phyloP scores from a whole-genome alignment of 2,329 filamentous ascomycete genomes.

The Thelonectria olida region DNA sequence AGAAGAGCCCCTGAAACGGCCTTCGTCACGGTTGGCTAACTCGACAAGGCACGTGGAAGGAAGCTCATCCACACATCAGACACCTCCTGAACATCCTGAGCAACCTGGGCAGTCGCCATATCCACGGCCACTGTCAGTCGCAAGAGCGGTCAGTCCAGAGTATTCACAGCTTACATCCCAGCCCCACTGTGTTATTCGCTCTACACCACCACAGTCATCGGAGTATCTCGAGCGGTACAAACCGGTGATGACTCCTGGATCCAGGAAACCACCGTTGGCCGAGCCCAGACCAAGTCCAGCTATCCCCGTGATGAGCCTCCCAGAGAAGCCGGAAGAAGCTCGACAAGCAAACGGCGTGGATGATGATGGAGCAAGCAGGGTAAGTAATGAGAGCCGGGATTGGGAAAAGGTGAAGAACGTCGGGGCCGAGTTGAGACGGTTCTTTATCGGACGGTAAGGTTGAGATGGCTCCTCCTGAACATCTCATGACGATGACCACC shows the following conservation, averaged over 20 bases:
- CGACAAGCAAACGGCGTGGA: background rate
- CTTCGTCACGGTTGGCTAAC: slow-evolving; percentile 46
- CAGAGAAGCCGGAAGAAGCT: slow-evolving; percentile 17
- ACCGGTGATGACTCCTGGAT: slow-evolving; percentile 22
- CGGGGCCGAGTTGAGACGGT: slow-evolving; percentile 36
- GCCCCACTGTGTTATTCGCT: slow-evolving; percentile 16
- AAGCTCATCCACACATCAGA: slow-evolving; percentile 41
- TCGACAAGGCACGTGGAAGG: slow-evolving; percentile 30
- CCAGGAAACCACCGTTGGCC: background rate
- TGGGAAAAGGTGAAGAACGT: slow-evolving; percentile 29
- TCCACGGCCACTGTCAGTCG: slow-evolving; percentile 27
- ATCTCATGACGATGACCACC: too few species aligned
- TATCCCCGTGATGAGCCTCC: slow-evolving; percentile 15
- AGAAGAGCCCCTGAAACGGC: slow-evolving; percentile 51
- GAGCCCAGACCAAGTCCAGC: background rate
- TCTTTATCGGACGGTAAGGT: slow-evolving; percentile 34
- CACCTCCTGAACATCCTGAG: slow-evolving; percentile 42
- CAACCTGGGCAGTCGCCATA: slow-evolving; percentile 27
- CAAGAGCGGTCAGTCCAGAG: slow-evolving; percentile 25
- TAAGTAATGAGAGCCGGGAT: background rate
- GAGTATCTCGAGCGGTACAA: slow-evolving; percentile 48
- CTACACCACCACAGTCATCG: slow-evolving; percentile 39
- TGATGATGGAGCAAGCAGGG: background rate
- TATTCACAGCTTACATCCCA: slow-evolving; percentile 28
- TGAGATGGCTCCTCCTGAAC: too few species aligned